These are phyloP conservation scores for Pseudocercospora musae DNA, from an alignment of 2,329 filamentous ascomycete genomes.

Conservation along the genomic window DNA sequence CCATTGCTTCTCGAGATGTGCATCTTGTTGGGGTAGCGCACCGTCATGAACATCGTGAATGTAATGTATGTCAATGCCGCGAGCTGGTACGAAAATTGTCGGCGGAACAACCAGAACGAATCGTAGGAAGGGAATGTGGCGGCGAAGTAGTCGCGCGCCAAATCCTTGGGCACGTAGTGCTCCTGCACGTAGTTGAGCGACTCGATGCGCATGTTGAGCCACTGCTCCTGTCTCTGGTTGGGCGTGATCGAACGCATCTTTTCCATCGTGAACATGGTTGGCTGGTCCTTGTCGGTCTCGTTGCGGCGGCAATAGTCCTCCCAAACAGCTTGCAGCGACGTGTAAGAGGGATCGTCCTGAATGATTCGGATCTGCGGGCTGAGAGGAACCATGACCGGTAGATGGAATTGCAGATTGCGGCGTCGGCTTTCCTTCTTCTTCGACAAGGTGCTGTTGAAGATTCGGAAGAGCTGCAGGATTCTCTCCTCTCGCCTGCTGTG, in stretches of 20 bases:
- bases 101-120: constrained; percentile 98
- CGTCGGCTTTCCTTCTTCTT: constrained; percentile 94
- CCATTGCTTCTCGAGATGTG: constrained; percentile 83
- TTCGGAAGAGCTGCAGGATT: constrained; percentile 92
- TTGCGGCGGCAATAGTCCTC: constrained; percentile 92
- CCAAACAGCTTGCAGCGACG: constrained; percentile 90
- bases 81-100: constrained; percentile 94
- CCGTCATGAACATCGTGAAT: constrained; percentile 95
- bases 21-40: constrained; percentile 92
- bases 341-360: constrained; percentile 90
- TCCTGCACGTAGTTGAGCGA: constrained; percentile 94
- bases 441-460: constrained; percentile 87
- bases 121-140: constrained; percentile 80
- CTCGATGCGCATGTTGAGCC: constrained; percentile 57
- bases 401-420: constrained; percentile 90
- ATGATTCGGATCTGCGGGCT: constrained; percentile 93
- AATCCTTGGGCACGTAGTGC: constrained; percentile 79
- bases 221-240: constrained; percentile 60
- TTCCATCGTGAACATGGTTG: constrained; percentile 91
- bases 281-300: constrained; percentile 89
- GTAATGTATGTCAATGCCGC: constrained; percentile 97
- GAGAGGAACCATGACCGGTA: constrained; percentile 92
- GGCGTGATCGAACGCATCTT: constrained; percentile 69
- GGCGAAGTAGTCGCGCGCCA: constrained; percentile 87
- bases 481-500: constrained; percentile 93